Evolutionary conservation across 768 basidiomycete genomes (phyloP), one percentile per base, ranked within the genome.

Genomic region (Gloeophyllum trabeum): DNA sequence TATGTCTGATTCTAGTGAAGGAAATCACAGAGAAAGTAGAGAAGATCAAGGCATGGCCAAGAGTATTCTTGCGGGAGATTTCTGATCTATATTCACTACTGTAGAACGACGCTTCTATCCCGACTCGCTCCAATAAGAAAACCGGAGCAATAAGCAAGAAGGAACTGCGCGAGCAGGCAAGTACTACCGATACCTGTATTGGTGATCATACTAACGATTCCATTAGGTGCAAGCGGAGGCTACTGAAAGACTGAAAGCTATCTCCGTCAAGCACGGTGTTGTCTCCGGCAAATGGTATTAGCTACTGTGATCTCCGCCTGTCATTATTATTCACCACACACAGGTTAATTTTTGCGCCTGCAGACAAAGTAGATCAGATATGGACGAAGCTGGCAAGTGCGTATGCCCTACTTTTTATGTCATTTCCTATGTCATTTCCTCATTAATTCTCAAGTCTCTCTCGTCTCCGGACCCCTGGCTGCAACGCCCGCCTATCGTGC

Each of bases 141-240:
- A 75, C 76, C 18, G 81, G 81, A 4, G 65, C 67, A 0, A 79
- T 71, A 59, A 81, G 80, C 50, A 87, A 86, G 58, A 86, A 83
- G 54, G 80, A 86, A 56, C 57, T 80, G 5, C 71, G 81, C 32
- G 83, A 86, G 55, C 62, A 77, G 61, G 83, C 81, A 54, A 16
- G 58, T 41, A 25, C 23, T 6, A n/a, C 39, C 24, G 24, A 44
- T n/a, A 42, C 19, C 23, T 32, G 18, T 42, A 20, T 16, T 32
- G 10, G 28, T 10, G 10, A 32, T 32, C 28, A 32, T 32, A 32
- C 28, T 32, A 32, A 32, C 28, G 10, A 10, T 16, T 16, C 16
- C 28, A 32, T 16, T 48, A 84, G 83, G 65, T 63, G 4, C 83
- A 85, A 62, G 58, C 63, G 2, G 71, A 78, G 43, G 75, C 80